Percentiles rank a stretch among this genome's conserved stretches.
phyloP scores from a whole-genome alignment of 495 filamentous ascomycete genomes.

The Chlorociboria aeruginascens region DNA sequence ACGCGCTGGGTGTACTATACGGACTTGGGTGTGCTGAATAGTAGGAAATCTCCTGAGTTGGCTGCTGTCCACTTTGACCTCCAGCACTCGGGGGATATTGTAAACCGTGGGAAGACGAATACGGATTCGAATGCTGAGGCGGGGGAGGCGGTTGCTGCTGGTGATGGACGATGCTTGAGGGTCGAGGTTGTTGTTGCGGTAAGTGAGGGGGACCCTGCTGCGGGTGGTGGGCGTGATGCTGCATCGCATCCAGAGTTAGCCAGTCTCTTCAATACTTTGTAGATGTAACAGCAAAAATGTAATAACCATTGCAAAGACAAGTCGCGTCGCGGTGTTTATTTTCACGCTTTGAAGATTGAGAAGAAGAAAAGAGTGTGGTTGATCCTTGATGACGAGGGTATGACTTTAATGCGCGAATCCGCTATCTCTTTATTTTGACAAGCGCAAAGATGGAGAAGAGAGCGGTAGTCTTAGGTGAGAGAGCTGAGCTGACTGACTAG shows the following conservation, averaged over 20 bases:
- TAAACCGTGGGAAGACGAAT: conserved; percentile 38
- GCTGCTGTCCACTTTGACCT: conserved; percentile 37
- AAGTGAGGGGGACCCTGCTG: conserved; percentile 35
- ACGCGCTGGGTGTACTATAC: conserved; percentile 60
- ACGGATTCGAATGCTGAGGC: conserved; percentile 40
- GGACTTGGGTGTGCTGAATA: conserved; percentile 55
- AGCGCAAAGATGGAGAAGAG: conserved; percentile 8
- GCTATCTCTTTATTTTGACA: conserved; percentile 2
- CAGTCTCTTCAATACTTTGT: conserved; percentile 4
- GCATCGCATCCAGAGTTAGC: conserved; percentile 26
- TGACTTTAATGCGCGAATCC: conserved; percentile 13
- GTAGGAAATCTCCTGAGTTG: conserved; percentile 50
- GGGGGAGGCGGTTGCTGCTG: conserved; percentile 42
- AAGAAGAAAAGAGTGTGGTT: conserved; percentile 6
- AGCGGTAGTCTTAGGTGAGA: not conserved
- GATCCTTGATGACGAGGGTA: conserved; percentile 21
- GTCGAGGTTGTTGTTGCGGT: conserved; percentile 43
- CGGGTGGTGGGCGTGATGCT: conserved; percentile 49
- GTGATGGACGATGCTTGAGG: conserved; percentile 52
- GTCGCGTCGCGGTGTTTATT: conserved; percentile 21
- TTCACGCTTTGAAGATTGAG: conserved; percentile 14
- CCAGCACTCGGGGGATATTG: conserved; percentile 36
- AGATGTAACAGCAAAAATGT: conserved; percentile 14
- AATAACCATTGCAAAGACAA: conserved; percentile 20
- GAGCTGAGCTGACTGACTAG: conserved; percentile 2